Percentiles rank a stretch among this genome's conserved stretches.
Conservation (phyloP, 345 rosid genomes). For the Arabidopsis arenosa region DNA sequence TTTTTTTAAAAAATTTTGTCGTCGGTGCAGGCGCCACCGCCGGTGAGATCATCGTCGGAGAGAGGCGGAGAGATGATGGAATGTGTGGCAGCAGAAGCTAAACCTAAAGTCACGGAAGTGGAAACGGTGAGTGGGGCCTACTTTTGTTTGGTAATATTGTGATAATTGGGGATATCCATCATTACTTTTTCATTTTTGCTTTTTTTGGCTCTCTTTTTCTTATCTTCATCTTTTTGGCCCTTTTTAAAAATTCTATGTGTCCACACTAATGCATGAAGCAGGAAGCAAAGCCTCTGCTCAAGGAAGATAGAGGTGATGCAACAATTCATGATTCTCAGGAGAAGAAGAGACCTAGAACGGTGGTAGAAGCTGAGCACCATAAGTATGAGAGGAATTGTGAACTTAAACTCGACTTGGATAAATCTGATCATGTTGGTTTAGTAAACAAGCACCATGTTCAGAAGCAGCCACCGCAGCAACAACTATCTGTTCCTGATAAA, state of each 20-base stretch:
- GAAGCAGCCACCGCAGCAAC: conserved; percentile 59
- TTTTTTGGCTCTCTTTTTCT: conserved; percentile 35
- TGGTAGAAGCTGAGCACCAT: conserved; percentile 55
- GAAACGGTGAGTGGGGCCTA: conserved; percentile 75
- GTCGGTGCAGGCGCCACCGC: conserved; percentile 78
- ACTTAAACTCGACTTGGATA: conserved; percentile 83
- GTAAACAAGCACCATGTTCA: conserved; percentile 52
- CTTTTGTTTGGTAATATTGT: conserved; percentile 35
- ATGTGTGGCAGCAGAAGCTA: conserved; percentile 67
- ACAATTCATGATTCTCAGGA: conserved; percentile 51
- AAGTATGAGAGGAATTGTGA: conserved; percentile 70
- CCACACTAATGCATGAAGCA: conserved; percentile 36
- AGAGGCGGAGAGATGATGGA: conserved; percentile 68
- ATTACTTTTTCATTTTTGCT: conserved; percentile 14
- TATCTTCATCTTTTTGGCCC: conserved; percentile 27
- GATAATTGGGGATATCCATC: conserved; percentile 37
- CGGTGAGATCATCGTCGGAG: conserved; percentile 83
- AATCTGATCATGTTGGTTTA: conserved; percentile 58
- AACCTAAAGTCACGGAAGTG: conserved; percentile 56
- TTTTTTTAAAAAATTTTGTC: neutral
- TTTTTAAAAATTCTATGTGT: conserved; percentile 23
- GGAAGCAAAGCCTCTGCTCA: conserved; percentile 60
- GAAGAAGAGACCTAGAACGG: conserved; percentile 50
- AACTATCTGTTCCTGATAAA: conserved; percentile 57
- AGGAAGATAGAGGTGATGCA: conserved; percentile 54